Conservation (phyloP, 306 rosid genomes). For the Inga leiocalycina region DNA sequence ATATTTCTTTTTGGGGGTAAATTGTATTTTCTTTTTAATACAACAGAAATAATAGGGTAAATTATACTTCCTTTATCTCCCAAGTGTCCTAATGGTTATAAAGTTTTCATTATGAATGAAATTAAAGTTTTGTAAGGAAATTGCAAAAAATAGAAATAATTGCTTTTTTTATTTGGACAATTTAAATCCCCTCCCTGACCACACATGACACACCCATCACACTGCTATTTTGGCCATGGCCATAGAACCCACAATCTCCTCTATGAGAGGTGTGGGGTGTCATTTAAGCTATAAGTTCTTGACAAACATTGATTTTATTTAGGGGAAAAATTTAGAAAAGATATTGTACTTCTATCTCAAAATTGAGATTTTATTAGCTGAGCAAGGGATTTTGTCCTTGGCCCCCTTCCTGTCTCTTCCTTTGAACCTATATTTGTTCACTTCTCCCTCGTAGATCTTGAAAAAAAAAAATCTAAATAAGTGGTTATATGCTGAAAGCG, state of each 20-base stretch:
- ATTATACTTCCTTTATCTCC: neutral
- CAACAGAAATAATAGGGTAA: neutral
- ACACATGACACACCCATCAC: no score
- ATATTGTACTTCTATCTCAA: neutral
- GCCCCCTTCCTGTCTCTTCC: neutral
- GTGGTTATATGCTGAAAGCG: no score
- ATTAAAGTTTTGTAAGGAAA: neutral
- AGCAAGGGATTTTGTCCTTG: neutral
- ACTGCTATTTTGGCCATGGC: no score
- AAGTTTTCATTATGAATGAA: neutral
- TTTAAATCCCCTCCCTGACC: no score
- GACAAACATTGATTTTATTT: no score
- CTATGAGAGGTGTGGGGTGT: no score
- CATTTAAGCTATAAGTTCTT: no score
- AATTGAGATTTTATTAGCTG: neutral
- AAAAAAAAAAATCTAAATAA: no score
- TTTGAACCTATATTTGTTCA: neutral
- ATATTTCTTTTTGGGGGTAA: neutral
- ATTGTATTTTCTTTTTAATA: neutral
- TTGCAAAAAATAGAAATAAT: neutral
- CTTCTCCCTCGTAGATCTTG: no score
- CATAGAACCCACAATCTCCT: no score
- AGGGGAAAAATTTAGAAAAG: neutral
- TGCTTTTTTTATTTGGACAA: no score
- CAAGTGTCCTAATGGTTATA: neutral